These are phyloP conservation scores for Cadophora luteo-olivacea DNA, from an alignment of 2,329 filamentous ascomycete species.

Conservation along the genomic window DNA sequence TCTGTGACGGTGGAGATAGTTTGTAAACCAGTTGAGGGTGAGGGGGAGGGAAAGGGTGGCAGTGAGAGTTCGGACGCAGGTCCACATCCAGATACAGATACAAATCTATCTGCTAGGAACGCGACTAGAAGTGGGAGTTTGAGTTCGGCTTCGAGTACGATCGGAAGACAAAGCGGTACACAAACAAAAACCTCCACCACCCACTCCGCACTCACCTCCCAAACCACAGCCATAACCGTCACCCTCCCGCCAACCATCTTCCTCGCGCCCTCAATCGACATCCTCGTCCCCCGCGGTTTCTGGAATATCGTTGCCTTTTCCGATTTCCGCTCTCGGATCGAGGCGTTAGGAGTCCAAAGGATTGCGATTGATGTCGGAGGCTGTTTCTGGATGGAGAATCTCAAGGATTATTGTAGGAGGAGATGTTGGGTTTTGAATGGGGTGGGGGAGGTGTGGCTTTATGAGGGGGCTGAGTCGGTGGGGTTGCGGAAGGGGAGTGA, in stretches of 20 bases:
- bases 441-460: constrained; percentile 23
- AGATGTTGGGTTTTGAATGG: constrained; percentile 21
- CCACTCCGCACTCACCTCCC: no score
- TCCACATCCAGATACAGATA: no score
- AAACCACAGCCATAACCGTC: neutral
- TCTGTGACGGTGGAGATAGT: neutral
- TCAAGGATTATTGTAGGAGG: constrained; percentile 19
- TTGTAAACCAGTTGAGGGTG: neutral
- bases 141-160: no score
- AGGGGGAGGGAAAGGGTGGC: no score
- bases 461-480: neutral
- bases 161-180: no score
- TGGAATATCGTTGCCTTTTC: constrained; percentile 28
- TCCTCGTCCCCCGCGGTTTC: constrained; percentile 22
- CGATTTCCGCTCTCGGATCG: constrained; percentile 14
- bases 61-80: no score
- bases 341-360: neutral
- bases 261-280: constrained; percentile 28
- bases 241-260: constrained; percentile 13
- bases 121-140: no score
- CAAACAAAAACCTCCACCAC: no score
- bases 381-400: constrained; percentile 27
- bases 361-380: constrained; percentile 27
- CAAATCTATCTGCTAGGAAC: no score
- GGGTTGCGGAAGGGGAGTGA: constrained; percentile 18